phyloP scores from a whole-genome alignment of 805 yeast genomes.

The Candida endomychidarum region DNA sequence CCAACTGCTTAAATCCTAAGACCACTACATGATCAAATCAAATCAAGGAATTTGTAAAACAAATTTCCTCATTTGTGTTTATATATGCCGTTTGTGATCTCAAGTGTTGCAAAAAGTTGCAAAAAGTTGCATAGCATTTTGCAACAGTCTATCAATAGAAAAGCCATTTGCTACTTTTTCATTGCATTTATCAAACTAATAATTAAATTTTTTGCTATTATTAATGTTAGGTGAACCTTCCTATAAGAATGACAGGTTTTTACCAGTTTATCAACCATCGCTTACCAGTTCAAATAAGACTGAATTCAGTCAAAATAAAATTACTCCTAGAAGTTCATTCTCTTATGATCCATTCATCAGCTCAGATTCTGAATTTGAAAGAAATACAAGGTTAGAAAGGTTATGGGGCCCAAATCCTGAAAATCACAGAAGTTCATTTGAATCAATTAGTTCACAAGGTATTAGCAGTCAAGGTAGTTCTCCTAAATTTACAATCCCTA shows the following conservation, averaged over 20 bases:
- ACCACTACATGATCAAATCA: no score
- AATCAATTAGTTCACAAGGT: conserved; percentile 2
- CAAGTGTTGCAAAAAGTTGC: not conserved
- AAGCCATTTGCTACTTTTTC: no score
- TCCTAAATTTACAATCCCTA: not conserved
- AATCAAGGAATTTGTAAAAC: no score
- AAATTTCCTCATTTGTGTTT: no score
- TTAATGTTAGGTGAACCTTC: not conserved
- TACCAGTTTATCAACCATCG: conserved; percentile 7
- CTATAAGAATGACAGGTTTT: conserved; percentile 3
- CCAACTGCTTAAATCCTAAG: no score
- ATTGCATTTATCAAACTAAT: no score
- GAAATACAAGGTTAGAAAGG: no score
- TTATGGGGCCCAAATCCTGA: no score
- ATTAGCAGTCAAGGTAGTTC: not conserved
- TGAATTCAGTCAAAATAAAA: conserved; percentile 1
- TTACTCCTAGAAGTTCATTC: not conserved
- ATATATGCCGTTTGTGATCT: no score
- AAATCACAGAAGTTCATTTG: conserved; percentile 8
- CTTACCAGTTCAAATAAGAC: conserved; percentile 1
- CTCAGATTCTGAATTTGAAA: not conserved
- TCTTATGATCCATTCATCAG: no score
- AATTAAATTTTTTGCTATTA: conserved; percentile 1
- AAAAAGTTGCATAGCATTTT: no score
- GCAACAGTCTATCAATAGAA: no score